Base-by-base conservation (phyloP, 768 basidiomycete genomes). In the Exsudoporus frostii region DNA sequence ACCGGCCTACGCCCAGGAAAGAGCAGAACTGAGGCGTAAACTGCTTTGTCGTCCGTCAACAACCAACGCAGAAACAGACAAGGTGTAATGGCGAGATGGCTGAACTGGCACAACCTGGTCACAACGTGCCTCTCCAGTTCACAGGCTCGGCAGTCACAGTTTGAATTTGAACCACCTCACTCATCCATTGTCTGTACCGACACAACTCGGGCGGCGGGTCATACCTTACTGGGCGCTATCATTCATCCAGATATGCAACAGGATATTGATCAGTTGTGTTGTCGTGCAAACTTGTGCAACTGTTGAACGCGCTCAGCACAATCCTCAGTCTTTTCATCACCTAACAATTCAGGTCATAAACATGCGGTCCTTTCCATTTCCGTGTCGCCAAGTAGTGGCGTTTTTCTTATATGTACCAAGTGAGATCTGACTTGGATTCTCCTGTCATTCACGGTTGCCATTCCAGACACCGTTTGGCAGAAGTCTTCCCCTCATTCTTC, bases 61-160 rank as follows among this genome's bases (percentile, higher is more conserved):
- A 58, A 61, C 69, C 69, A 69, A 71, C 69, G 62, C 67, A 71
- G 55, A 58, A 56, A 57, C 65, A 61, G 59, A 58, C 48, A 22
- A 57, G 39, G 52, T 48, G 48, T 25, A 39, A 41, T 56, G 48
- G 48, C 33, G 32, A 54, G 48, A 36, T 54, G 49, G 53, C 53
- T 19, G 45, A 55, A 52, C 41, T 40, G 45, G 56, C 39, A 25
- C 39, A 61, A 58, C 57, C 15, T 15, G 22, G 34, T 41, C 45
- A 38, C 55, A 60, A 56, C 58, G 58, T 64, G 62, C 57, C 25
- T 36, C 29, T 11, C 50, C 29, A 33, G 53, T 71, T 67, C 69
- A 46, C 68, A 70, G 67, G 67, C 63, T 66, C 64, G 57, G 55
- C 55, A 58, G 45, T 4, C 42, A 37, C 52, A 62, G 85, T 85